These are phyloP conservation scores for Kwoniella heveanensis DNA, from an alignment of 768 basidiomycete genomes.

Conservation along the genomic window DNA sequence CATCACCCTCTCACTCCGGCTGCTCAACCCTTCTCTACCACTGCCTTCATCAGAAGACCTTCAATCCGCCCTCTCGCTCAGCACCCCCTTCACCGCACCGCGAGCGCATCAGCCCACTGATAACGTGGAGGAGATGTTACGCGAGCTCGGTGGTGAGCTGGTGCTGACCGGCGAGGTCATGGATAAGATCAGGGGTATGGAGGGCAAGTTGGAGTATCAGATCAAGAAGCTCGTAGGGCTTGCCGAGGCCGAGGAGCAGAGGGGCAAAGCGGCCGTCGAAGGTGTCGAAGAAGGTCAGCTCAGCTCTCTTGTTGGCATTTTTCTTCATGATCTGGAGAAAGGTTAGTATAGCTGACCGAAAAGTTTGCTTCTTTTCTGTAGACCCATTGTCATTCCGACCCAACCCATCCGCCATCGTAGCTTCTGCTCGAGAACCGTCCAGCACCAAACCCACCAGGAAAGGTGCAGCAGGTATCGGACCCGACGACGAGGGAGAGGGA, in stretches of 20 bases:
- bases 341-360: conserved; percentile 26
- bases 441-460: conserved; percentile 31
- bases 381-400: conserved; percentile 92
- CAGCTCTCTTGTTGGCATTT: background rate
- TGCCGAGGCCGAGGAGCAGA: conserved; percentile 61
- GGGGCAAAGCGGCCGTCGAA: conserved; percentile 52
- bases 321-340: no score
- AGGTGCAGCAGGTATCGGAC: conserved; percentile 3
- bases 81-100: conserved; percentile 16
- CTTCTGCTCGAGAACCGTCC: conserved; percentile 35
- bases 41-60: conserved; percentile 12
- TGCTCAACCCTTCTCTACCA: conserved; percentile 13
- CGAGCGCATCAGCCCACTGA: background rate
- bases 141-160: conserved; percentile 74
- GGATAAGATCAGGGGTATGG: conserved; percentile 83
- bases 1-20: conserved; percentile 60
- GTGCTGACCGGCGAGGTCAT: conserved; percentile 78
- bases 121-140: conserved; percentile 16
- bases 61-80: conserved; percentile 12
- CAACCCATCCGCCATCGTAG: conserved; percentile 75
- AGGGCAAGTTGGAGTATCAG: conserved; percentile 87
- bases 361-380: conserved; percentile 54
- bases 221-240: conserved; percentile 87
- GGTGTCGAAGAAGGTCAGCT: conserved; percentile 65
- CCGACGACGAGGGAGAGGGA: conserved; percentile 29